Evolutionary conservation across 805 yeast species (phyloP), one percentile per base, ranked within the genome.

Genomic region (Kurtzmaniella fragi): DNA sequence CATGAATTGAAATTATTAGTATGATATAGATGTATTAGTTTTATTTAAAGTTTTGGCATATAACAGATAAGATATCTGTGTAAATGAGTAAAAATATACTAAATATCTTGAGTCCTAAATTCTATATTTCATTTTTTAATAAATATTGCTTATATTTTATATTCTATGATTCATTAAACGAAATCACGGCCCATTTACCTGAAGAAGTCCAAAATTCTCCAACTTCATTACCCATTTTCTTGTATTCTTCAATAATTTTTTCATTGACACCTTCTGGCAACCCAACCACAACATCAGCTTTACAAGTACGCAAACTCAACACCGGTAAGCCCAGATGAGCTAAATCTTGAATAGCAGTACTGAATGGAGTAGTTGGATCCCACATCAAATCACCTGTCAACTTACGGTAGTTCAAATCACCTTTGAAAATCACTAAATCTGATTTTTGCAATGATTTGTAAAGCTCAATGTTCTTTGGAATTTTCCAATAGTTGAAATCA

Each of bases 381-480:
- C 99, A 93, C 50, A 71, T 72, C 61, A 90, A 75, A 54, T 93
- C 99, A 37, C 88, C 96, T 2, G 95, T 84, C 43, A 95, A 66
- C 61, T 93, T 93, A 63, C 99, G 79, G 65, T 95, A 91, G 67
- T 93, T 93, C 63, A 93, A 73, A 54, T 93, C 99, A 42, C 99
- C 99, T 65, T 93, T 93, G 62, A 91, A 83, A 45, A 93, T 78
- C 14, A 86, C 75, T 44, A 91, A 72, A 38, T 80, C 70, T 10
- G 95, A 83, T 12, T 80, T 64, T 43, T 65, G 57, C 46, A 93
- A 68, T 39, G 79, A 78, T 5, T 73, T 56, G 64, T 83, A 81
- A 17, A 88, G 66, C 36, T 70, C 75, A 5, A 72, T 67, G 37
- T 88, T 90, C 33, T 81, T 78, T 35, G 71, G 76, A 41, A 93